phyloP scores from a whole-genome alignment of 371 early-diverging fungal species.

The Syncephalis plumigaleata region DNA sequence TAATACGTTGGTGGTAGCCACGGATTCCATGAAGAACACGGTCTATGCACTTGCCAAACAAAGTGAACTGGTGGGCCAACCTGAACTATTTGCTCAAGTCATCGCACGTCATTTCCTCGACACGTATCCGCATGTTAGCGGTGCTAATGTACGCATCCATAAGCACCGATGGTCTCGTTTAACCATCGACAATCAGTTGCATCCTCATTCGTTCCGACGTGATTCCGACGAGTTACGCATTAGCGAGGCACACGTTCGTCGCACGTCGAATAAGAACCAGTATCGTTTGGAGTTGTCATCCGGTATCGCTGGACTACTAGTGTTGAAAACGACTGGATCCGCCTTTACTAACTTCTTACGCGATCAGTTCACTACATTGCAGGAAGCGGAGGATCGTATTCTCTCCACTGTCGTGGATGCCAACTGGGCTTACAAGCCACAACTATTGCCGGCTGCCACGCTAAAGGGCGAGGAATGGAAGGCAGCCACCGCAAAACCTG shows the following conservation, averaged over 20 bases:
- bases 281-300: constrained; percentile 29
- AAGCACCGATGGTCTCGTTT: constrained; percentile 65
- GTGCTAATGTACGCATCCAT: constrained; percentile 49
- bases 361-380: constrained; percentile 60
- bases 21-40: constrained; percentile 74
- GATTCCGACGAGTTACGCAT: constrained; percentile 58
- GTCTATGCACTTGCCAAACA: constrained; percentile 59
- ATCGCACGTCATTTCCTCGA: constrained; percentile 49
- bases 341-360: constrained; percentile 58
- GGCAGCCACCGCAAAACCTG: no score
- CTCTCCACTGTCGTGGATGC: constrained; percentile 59
- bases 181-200: constrained; percentile 40
- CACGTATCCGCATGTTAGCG: constrained; percentile 49
- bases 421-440: constrained; percentile 33
- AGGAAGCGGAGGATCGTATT: constrained; percentile 60
- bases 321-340: constrained; percentile 69
- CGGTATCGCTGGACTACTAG: constrained; percentile 37
- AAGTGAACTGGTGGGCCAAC: constrained; percentile 42
- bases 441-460: no score
- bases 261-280: constrained; percentile 11
- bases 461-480: no score
- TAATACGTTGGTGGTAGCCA: constrained; percentile 45
- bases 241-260: constrained; percentile 34
- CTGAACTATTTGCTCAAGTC: constrained; percentile 57
- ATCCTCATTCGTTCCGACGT: constrained; percentile 63